Evolutionary conservation across 768 basidiomycete genomes (phyloP).

Genomic region (Crucibulum laeve): DNA sequence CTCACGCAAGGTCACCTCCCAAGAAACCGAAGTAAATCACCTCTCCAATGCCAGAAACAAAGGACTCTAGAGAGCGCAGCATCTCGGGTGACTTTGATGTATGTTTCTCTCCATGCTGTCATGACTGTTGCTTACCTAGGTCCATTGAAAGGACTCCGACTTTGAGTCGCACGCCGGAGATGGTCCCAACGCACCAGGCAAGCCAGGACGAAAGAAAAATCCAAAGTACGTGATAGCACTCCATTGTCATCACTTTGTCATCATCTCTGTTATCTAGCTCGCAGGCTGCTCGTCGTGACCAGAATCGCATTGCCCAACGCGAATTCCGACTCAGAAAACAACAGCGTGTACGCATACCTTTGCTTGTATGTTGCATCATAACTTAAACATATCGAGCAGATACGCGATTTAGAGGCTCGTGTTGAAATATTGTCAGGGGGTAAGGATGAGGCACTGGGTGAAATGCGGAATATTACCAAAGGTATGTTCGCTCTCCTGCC

Average conservation of each 20-base stretch:
- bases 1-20: conserved; percentile 44
- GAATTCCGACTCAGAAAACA: conserved; percentile 93
- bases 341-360: conserved; percentile 52
- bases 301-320: conserved; percentile 89
- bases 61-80: conserved; percentile 55
- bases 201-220: conserved; percentile 86
- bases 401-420: conserved; percentile 91
- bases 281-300: conserved; percentile 83
- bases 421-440: conserved; percentile 94
- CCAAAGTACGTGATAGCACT: conserved; percentile 57
- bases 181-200: conserved; percentile 38
- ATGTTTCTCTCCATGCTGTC: conserved; percentile 7
- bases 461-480: conserved; percentile 79
- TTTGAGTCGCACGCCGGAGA: conserved; percentile 48
- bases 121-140: conserved; percentile 3
- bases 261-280: conserved; percentile 45
- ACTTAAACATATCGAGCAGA: conserved; percentile 38
- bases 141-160: conserved; percentile 55
- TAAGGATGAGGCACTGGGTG: conserved; percentile 82
- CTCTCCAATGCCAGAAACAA: conserved; percentile 43
- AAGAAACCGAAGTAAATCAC: too few species aligned
- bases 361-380: background rate
- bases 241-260: conserved; percentile 10
- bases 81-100: conserved; percentile 60
- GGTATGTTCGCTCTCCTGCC: conserved; percentile 32